These are phyloP conservation scores for Handroanthus guayacan DNA, from an alignment of 257 asterid species.

Conservation along the genomic window DNA sequence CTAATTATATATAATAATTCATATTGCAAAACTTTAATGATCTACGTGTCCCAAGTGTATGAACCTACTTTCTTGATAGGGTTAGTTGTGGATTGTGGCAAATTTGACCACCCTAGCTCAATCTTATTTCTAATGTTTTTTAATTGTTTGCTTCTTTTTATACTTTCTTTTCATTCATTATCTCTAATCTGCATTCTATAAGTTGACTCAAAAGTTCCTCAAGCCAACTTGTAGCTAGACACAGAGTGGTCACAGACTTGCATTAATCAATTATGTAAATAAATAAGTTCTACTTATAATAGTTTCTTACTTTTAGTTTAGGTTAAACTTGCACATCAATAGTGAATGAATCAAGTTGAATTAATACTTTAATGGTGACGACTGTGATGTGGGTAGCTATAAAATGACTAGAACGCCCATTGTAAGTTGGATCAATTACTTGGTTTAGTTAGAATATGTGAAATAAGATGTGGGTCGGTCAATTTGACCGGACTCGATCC, in stretches of 20 bases:
- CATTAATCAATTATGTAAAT: slow-evolving; percentile 9
- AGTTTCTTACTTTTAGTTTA: not conserved
- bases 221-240: not conserved
- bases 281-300: not conserved
- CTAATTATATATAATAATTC: not conserved
- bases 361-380: too few species aligned
- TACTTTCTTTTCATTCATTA: not conserved
- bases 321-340: too few species aligned
- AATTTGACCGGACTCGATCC: too few species aligned
- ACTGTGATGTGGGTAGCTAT: too few species aligned
- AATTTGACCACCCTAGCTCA: slow-evolving; percentile 37
- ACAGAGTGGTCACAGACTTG: not conserved
- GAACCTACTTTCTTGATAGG: slow-evolving; percentile 26
- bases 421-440: too few species aligned
- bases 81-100: slow-evolving; percentile 38
- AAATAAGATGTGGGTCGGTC: too few species aligned
- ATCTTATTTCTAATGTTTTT: not conserved
- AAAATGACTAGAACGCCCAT: too few species aligned
- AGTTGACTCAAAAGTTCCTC: slow-evolving; percentile 13
- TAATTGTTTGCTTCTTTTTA: not conserved
- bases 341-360: too few species aligned
- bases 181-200: not conserved
- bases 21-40: not conserved
- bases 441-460: too few species aligned
- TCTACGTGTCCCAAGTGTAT: slow-evolving; percentile 31